These are phyloP conservation scores for Chloris gayana DNA, from an alignment of 176 grass and related monocot species.

Conservation along the genomic window DNA sequence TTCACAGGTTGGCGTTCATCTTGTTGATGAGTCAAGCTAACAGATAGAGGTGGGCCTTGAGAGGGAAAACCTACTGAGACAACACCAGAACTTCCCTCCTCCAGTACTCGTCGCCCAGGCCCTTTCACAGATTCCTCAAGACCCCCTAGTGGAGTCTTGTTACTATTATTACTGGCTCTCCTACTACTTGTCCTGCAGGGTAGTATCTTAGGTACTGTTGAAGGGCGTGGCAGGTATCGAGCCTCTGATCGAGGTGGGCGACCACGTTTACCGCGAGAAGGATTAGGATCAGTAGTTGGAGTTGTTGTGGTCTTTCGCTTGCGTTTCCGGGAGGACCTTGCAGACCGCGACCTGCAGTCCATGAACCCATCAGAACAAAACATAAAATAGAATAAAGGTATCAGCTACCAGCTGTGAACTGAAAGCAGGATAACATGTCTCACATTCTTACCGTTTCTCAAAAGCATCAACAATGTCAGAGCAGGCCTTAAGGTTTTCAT, in stretches of 20 bases:
- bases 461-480: constrained; percentile 72
- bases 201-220: constrained; percentile 34
- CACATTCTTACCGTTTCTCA: constrained; percentile 52
- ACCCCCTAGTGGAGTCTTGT: constrained; percentile 22
- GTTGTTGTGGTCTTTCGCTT: constrained; percentile 46
- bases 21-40: constrained; percentile 47
- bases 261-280: constrained; percentile 53
- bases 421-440: constrained; percentile 20
- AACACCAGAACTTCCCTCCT: constrained; percentile 40
- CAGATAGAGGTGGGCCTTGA: constrained; percentile 30
- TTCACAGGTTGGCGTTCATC: constrained; percentile 45
- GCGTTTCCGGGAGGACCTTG: constrained; percentile 55
- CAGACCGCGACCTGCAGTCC: constrained; percentile 40
- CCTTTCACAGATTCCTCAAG: constrained; percentile 29
- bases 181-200: constrained; percentile 50
- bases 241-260: constrained; percentile 48
- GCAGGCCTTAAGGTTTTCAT: constrained; percentile 69
- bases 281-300: constrained; percentile 30
- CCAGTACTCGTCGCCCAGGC: constrained; percentile 12
- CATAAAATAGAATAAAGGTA: constrained; percentile 4
- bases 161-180: constrained; percentile 43
- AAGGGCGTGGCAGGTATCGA: constrained; percentile 1
- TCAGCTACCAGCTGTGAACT: constrained; percentile 15
- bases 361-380: constrained; percentile 26
- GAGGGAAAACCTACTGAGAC: constrained; percentile 35